Base-by-base conservation (phyloP, 495 filamentous ascomycete genomes). In the Trichocladium uniseriatum region DNA sequence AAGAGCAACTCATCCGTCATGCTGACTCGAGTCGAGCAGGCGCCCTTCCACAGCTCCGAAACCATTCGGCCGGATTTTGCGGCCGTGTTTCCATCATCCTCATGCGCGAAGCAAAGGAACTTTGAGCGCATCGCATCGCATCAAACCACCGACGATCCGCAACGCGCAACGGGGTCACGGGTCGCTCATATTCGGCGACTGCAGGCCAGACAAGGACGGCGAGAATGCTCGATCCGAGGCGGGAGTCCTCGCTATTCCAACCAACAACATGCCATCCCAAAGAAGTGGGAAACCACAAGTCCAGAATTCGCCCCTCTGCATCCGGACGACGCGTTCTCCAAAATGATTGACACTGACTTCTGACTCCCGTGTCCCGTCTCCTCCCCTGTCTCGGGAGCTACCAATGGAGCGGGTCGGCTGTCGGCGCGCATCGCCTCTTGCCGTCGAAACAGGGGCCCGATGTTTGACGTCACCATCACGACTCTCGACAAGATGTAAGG, bases 381-480 rank as follows among this genome's bases (percentile, higher is more conserved):
- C 24, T 8, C 24, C 14, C 19, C 21, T 24, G 29, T 27, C 38
- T 38, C 20, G 38, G 38, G 11, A 41, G 38, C 38, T 42, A 49
- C 46, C 46, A 49, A 49, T 49, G 20, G 46, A 14, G 18, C 46
- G 46, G 46, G 13, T 42, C 38, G 46, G 45, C 38, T 35, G 46
- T 42, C 46, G 46, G 46, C 32, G 19, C 3, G 20, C 14, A 13
- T 35, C 28, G 28, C 20, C 28, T 38, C n/a, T 9, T 1, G 39
- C 24, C 24, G 8, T 3, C 24, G 24, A 27, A 3, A 27, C 4
- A 8, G 24, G 24, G 24, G 24, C 31, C 39, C 32, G 38, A 42
- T 6, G 22, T 11, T 28, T 43, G 47, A 49, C 47, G 39, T 43
- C 47, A 49, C 47, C 19, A 14, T 20, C 31, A n/a, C n/a, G n/a